Base-by-base conservation (phyloP, 2,329 filamentous ascomycete genomes). In the Ascochyta viciae-villosae region DNA sequence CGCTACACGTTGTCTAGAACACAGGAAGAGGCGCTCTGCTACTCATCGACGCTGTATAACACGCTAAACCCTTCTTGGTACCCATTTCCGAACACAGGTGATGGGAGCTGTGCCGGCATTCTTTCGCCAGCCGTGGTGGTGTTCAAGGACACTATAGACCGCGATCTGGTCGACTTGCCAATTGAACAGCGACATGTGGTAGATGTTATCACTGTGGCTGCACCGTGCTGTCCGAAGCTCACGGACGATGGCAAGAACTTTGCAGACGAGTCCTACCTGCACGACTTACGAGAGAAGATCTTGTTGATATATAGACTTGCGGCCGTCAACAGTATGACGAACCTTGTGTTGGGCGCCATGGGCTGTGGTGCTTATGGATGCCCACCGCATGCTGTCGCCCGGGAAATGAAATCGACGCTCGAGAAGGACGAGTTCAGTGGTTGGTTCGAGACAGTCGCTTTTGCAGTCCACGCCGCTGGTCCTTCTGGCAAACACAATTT, bases 21-120 rank as follows among this genome's bases (percentile, higher is more conserved):
- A 5, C 66, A 68, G 24, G 66, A 68, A 56, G 66, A 68, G 45
- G 64, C 66, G 0, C 35, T 68, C 1, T 68, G 66, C 24, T 67
- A 67, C 15, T 67, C 66, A 3, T 66, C 63, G 1, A 68, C 66
- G 2, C 46, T 65, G 0, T 66, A 59, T 19, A 46, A 44, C 10
- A 67, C 64, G 0, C 34, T 68, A 3, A 62, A 61, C 4, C 56
- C 50, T 6, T 58, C 64, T 43, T 68, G 66, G 66, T 68, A 68
- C 54, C 62, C 66, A 3, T 68, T 62, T 61, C 56, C 64, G 3
- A 67, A 68, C n/a, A 60, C 37, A 0, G 66, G 64, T 2, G 24
- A 45, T 0, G 60, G 60, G 2, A 67, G 63, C 8, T 60, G 62
- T 23, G 60, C 62, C 7, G 63, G 63, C 5, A 61, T 67, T 22